Evolutionary conservation across 176 grass and related monocot species (phyloP).

Genomic region (Microstegium vimineum): DNA sequence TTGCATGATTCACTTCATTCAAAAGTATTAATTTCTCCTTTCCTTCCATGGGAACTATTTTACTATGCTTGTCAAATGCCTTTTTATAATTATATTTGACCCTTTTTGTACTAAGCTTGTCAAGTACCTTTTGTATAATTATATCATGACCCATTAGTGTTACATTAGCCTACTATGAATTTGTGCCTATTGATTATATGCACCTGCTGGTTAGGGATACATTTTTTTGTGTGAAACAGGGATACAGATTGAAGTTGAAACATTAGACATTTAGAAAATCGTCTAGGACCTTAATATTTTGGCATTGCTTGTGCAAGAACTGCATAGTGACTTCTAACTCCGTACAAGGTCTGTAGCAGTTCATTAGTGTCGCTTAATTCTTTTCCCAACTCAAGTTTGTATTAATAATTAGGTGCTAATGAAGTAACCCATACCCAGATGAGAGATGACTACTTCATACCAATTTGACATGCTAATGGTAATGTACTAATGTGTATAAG

Average conservation of each 20-base stretch:
- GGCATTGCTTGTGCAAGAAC: not conserved
- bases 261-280: not conserved
- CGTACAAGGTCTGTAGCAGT: not conserved
- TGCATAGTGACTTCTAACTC: not conserved
- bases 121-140: not conserved
- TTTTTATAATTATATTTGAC: not conserved
- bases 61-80: not conserved
- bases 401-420: not conserved
- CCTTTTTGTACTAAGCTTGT: conserved; percentile 8
- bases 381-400: not conserved
- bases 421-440: not conserved
- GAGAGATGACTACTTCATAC: not conserved
- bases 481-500: not conserved
- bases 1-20: conserved; percentile 80
- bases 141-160: not conserved
- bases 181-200: not conserved
- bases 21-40: conserved; percentile 51
- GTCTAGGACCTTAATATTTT: not conserved
- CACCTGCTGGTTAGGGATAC: not conserved
- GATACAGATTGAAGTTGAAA: not conserved
- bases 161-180: not conserved
- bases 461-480: not conserved
- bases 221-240: no score
- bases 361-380: not conserved
- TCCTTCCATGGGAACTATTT: not conserved